Evolutionary conservation across 345 rosid species (phyloP).

Genomic region (Triadica sebifera): DNA sequence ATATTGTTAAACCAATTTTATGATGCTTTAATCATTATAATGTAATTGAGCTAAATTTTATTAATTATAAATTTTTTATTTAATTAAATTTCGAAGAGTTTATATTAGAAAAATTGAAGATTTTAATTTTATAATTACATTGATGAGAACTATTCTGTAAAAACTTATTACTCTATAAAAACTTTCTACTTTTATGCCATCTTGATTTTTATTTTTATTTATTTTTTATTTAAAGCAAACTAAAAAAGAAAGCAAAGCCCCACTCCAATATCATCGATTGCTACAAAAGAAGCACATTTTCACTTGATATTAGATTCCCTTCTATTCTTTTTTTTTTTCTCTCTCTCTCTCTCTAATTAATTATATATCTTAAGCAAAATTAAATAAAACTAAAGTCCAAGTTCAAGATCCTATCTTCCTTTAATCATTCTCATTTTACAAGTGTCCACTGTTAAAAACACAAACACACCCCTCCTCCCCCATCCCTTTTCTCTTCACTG

Average conservation of each 20-base stretch:
- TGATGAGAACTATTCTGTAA: no score
- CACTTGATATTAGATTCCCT: slow-evolving; percentile 19
- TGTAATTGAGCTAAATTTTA: no score
- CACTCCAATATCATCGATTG: slow-evolving; percentile 38
- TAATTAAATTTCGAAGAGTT: no score
- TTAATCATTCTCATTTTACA: slow-evolving; percentile 13
- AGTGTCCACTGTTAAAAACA: slow-evolving; percentile 35
- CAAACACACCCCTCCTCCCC: slow-evolving; percentile 13
- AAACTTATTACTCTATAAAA: no score
- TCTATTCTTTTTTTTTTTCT: not conserved
- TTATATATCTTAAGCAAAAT: not conserved
- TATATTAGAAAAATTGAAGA: no score
- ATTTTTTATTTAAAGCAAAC: not conserved
- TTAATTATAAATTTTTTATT: no score
- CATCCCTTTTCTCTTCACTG: not conserved
- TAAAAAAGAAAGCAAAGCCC: slow-evolving; percentile 21
- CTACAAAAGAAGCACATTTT: slow-evolving; percentile 37
- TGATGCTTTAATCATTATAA: no score
- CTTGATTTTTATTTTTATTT: no score
- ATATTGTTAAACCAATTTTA: no score
- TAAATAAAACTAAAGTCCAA: slow-evolving; percentile 33
- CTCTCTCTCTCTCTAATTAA: not conserved
- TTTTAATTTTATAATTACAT: no score
- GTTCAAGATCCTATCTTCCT: slow-evolving; percentile 32
- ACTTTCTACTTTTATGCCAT: no score